phyloP scores from a whole-genome alignment of 1,284 basidiomycete species.

The Tremellales sp. region DNA sequence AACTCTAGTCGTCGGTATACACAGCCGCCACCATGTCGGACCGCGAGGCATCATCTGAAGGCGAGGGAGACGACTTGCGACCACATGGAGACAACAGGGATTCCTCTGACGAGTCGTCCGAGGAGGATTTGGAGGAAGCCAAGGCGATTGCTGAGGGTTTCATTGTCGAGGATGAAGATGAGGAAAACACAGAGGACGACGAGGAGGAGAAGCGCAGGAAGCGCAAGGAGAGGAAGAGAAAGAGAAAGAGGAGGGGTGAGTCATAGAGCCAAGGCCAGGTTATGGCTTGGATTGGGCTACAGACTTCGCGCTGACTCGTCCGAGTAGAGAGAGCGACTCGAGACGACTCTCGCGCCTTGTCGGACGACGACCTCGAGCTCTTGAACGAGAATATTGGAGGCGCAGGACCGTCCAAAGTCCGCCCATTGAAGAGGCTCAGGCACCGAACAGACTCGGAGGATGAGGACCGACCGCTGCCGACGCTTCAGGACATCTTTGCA shows the following conservation, averaged over 20 bases:
- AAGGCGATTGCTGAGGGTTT: slow-evolving; percentile 47
- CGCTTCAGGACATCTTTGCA: slow-evolving; percentile 44
- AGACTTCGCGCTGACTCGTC: no score
- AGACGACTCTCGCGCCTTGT: slow-evolving; percentile 61
- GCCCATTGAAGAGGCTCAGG: slow-evolving; percentile 41
- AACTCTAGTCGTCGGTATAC: no score
- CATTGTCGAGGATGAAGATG: slow-evolving; percentile 49
- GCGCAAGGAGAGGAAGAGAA: slow-evolving; percentile 35
- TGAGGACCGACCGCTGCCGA: slow-evolving; percentile 27
- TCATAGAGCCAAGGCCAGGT: no score
- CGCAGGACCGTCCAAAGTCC: slow-evolving; percentile 46
- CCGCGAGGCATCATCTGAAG: slow-evolving; percentile 42
- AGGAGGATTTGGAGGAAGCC: slow-evolving; percentile 47
- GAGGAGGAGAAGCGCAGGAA: slow-evolving; percentile 30
- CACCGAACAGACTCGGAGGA: slow-evolving; percentile 53
- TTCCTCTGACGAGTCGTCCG: slow-evolving; percentile 49
- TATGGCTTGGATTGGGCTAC: no score
- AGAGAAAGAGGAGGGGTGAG: slow-evolving; percentile 36
- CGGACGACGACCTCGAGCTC: slow-evolving; percentile 89
- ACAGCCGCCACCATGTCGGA: slow-evolving; percentile 31
- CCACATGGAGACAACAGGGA: slow-evolving; percentile 46
- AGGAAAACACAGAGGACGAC: slow-evolving; percentile 36
- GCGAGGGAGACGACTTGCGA: slow-evolving; percentile 47
- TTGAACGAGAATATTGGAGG: slow-evolving; percentile 88
- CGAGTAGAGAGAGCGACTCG: slow-evolving; percentile 15